Evolutionary conservation across 192 early-diverging fungal species (phyloP).

Genomic region (Allomyces macrogynus): DNA sequence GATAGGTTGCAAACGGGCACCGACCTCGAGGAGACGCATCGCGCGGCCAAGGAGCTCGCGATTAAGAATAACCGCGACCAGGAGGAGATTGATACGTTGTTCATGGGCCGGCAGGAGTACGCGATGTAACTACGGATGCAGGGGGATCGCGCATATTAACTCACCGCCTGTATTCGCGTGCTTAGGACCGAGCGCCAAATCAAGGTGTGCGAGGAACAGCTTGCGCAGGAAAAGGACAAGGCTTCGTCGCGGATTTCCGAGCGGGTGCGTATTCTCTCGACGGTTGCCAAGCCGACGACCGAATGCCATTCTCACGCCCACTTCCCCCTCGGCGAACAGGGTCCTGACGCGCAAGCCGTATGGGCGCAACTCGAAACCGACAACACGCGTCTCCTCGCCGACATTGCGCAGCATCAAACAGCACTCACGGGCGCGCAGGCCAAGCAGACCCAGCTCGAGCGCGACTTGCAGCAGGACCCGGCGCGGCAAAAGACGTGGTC

Average conservation of each 20-base stretch:
- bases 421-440: neutral
- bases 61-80: conserved; percentile 23
- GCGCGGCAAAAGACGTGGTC: neutral
- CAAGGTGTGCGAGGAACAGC: conserved; percentile 16
- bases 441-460: neutral
- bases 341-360: neutral
- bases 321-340: no score
- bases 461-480: neutral
- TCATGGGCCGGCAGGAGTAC: conserved; percentile 26
- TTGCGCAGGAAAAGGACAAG: conserved; percentile 10
- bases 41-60: conserved; percentile 20
- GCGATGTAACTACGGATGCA: neutral
- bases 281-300: no score
- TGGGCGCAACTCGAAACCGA: neutral
- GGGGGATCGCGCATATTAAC: no score
- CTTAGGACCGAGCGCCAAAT: conserved; percentile 18
- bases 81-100: conserved; percentile 23
- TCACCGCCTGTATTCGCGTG: no score
- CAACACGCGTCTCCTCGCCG: neutral
- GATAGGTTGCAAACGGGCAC: conserved; percentile 35
- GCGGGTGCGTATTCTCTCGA: conserved; percentile 3
- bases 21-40: conserved; percentile 34
- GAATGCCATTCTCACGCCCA: no score
- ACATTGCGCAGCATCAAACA: neutral
- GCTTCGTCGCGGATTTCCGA: neutral